Evolutionary conservation across 257 asterid species (phyloP).

Genomic region (Ballota nigra): DNA sequence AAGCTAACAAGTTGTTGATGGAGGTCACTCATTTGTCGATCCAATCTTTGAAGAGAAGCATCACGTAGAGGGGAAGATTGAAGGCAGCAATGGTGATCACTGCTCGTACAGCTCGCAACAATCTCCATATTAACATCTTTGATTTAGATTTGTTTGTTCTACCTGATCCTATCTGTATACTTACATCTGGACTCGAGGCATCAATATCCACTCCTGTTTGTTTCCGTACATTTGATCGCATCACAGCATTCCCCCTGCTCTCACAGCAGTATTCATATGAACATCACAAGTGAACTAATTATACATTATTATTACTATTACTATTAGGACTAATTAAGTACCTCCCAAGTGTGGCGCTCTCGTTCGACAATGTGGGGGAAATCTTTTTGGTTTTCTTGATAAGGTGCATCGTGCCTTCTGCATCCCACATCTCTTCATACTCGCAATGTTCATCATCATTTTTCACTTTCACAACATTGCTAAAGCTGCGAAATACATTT

Average conservation of each 20-base stretch:
- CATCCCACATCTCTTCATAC: conserved; percentile 93
- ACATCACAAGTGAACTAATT: no score
- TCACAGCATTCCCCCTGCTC: conserved; percentile 84
- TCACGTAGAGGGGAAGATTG: conserved; percentile 74
- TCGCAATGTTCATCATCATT: conserved; percentile 79
- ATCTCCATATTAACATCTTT: conserved; percentile 56
- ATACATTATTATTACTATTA: not conserved
- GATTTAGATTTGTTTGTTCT: conserved; percentile 52
- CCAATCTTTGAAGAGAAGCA: conserved; percentile 92
- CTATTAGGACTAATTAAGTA: conserved; percentile 9
- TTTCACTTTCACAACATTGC: conserved; percentile 55
- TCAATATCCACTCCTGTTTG: conserved; percentile 41
- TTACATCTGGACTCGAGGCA: conserved; percentile 34
- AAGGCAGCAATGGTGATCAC: conserved; percentile 59
- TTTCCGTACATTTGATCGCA: conserved; percentile 65
- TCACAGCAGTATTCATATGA: conserved; percentile 1
- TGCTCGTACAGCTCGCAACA: conserved; percentile 47
- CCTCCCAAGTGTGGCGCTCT: conserved; percentile 59
- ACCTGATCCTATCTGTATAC: conserved; percentile 46
- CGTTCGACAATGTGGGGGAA: conserved; percentile 32
- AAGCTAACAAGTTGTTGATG: not conserved
- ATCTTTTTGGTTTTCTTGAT: conserved; percentile 62
- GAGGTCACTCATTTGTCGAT: conserved; percentile 65
- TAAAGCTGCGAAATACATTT: conserved; percentile 40
- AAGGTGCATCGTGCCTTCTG: conserved; percentile 97